Evolutionary conservation across 768 basidiomycete genomes (phyloP).

Genomic region (Tephrocybe rancida): DNA sequence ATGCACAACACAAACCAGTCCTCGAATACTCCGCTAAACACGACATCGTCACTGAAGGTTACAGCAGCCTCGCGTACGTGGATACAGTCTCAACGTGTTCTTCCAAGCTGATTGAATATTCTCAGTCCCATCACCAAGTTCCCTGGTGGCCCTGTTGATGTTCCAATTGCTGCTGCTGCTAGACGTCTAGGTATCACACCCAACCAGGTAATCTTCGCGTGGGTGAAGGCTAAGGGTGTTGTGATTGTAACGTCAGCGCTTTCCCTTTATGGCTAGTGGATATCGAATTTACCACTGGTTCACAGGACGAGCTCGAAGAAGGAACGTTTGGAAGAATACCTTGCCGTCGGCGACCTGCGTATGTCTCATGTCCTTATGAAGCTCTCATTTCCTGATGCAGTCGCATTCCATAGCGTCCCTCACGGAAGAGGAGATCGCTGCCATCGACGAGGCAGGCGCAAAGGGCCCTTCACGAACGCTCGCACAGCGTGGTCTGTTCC

Average conservation of each 20-base stretch:
- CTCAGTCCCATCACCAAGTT: slow-evolving; percentile 55
- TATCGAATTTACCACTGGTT: neutral
- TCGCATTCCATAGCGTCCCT: neutral
- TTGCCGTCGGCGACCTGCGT: slow-evolving; percentile 50
- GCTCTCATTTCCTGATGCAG: neutral
- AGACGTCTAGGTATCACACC: slow-evolving; percentile 53
- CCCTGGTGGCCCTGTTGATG: slow-evolving; percentile 69
- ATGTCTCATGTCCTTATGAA: neutral
- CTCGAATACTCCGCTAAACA: slow-evolving; percentile 51
- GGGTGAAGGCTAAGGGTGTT: slow-evolving; percentile 68
- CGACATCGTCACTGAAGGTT: slow-evolving; percentile 58
- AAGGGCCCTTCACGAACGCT: neutral
- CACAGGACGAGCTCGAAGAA: slow-evolving; percentile 62
- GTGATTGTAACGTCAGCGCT: slow-evolving; percentile 64
- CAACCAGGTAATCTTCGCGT: slow-evolving; percentile 68
- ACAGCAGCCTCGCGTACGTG: slow-evolving; percentile 51
- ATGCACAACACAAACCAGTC: slow-evolving; percentile 44
- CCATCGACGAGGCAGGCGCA: slow-evolving; percentile 1
- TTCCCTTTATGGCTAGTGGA: neutral
- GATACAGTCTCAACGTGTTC: neutral
- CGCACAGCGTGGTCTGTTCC: no score
- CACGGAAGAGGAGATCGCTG: neutral
- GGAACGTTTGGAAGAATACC: slow-evolving; percentile 66
- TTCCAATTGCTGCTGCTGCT: slow-evolving; percentile 55
- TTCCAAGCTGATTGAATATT: neutral